Percentiles rank a stretch among this genome's conserved stretches.
phyloP scores from a whole-genome alignment of 129 eudicot species.

The Oenanthe sinensis region DNA sequence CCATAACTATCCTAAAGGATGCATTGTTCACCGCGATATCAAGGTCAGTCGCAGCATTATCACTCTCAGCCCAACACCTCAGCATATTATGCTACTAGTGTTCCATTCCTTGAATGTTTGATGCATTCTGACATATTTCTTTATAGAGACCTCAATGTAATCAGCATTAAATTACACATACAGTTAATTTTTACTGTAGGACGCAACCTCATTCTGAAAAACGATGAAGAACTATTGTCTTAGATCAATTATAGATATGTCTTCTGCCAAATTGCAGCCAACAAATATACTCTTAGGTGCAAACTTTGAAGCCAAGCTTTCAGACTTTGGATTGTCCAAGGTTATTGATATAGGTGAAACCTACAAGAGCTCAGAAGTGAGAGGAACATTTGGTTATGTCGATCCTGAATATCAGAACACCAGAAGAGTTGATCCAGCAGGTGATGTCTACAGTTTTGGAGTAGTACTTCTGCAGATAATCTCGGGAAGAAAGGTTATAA shows the following conservation, averaged over 20 bases:
- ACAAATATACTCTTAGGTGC: constrained; percentile 63
- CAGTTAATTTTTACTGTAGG: background rate
- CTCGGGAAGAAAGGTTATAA: constrained; percentile 57
- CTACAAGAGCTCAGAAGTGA: constrained; percentile 54
- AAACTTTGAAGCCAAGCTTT: constrained; percentile 57
- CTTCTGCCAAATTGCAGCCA: constrained; percentile 30
- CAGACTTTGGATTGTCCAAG: constrained; percentile 66
- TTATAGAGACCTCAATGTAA: background rate
- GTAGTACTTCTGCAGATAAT: constrained; percentile 55
- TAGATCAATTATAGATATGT: background rate
- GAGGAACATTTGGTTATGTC: constrained; percentile 69
- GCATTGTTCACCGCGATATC: constrained; percentile 61
- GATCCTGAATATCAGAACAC: constrained; percentile 58
- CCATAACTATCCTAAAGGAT: constrained; percentile 49
- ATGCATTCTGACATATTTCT: background rate
- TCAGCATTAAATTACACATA: background rate
- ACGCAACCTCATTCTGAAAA: background rate
- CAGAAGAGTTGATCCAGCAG: constrained; percentile 43
- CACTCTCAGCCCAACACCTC: background rate
- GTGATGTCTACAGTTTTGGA: constrained; percentile 61
- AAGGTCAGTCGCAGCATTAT: constrained; percentile 31
- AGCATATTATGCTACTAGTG: background rate
- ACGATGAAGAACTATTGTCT: background rate
- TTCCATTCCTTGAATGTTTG: background rate
- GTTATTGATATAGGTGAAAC: constrained; percentile 48